phyloP scores from a whole-genome alignment of 345 rosid genomes.

The Trapa bicornis region DNA sequence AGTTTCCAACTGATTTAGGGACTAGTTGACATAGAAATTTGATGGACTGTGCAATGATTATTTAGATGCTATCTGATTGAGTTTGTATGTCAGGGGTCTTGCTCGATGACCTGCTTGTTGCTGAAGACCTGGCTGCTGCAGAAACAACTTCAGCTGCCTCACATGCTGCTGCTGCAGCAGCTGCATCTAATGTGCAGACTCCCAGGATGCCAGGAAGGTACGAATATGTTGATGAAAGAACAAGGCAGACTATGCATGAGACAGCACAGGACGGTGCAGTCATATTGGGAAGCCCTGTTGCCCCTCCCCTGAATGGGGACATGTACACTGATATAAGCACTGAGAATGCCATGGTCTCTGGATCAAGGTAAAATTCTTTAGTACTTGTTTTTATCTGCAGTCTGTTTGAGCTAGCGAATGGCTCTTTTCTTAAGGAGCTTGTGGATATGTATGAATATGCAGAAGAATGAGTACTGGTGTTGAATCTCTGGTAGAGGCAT shows the following conservation, averaged over 20 bases:
- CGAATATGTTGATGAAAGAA: slow-evolving; percentile 72
- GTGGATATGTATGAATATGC: slow-evolving; percentile 14
- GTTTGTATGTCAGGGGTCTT: slow-evolving; percentile 58
- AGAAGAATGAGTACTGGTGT: slow-evolving; percentile 86
- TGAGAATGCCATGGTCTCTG: slow-evolving; percentile 84
- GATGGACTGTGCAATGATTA: background rate
- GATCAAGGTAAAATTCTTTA: slow-evolving; percentile 45
- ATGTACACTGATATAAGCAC: slow-evolving; percentile 92
- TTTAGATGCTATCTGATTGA: background rate
- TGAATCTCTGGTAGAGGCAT: slow-evolving; percentile 92
- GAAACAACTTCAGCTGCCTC: slow-evolving; percentile 96
- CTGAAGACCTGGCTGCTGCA: slow-evolving; percentile 99
- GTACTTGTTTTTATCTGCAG: background rate
- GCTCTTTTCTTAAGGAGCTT: slow-evolving; percentile 9
- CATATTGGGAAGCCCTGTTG: slow-evolving; percentile 87
- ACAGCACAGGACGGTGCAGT: slow-evolving; percentile 72
- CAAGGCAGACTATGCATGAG: slow-evolving; percentile 51
- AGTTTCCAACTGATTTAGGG: background rate
- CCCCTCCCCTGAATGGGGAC: slow-evolving; percentile 90
- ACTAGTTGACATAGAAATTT: background rate
- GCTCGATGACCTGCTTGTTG: slow-evolving; percentile 95
- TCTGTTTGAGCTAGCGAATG: slow-evolving; percentile 2
- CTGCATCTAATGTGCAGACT: slow-evolving; percentile 53
- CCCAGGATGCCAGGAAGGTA: slow-evolving; percentile 63
- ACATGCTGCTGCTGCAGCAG: slow-evolving; percentile 93